Percentiles rank a stretch among this genome's conserved stretches.
Evolutionary conservation across 1,139 yeast species (phyloP).

Genomic region (Diutina siamensis): DNA sequence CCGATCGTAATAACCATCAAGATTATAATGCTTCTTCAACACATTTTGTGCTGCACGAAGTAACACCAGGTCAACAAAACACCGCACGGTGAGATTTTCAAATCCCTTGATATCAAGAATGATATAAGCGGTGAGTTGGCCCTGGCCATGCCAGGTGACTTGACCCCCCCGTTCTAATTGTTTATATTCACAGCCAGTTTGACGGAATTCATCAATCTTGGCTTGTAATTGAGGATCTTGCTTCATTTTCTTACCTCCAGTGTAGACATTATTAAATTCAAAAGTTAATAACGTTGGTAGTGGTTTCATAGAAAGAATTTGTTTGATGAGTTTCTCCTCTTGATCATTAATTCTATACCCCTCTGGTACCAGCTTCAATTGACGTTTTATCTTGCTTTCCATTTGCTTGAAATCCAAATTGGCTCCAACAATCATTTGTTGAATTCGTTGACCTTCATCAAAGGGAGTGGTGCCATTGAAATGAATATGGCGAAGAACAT

Average conservation of each 20-base stretch:
- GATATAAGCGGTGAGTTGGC: conserved; percentile 83
- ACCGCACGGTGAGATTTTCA: conserved; percentile 49
- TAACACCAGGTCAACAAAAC: conserved; percentile 60
- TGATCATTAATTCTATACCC: conserved; percentile 33
- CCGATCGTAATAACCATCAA: background rate
- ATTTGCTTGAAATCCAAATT: conserved; percentile 52
- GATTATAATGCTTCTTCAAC: conserved; percentile 21
- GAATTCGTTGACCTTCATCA: conserved; percentile 48
- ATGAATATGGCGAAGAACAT: conserved; percentile 48
- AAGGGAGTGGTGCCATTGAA: conserved; percentile 47
- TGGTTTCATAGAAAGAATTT: conserved; percentile 43
- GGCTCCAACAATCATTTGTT: conserved; percentile 48
- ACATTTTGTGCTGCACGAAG: conserved; percentile 53
- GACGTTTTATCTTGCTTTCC: conserved; percentile 34
- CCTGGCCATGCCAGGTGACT: conserved; percentile 93
- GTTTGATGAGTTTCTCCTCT: conserved; percentile 32
- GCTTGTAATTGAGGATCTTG: conserved; percentile 27
- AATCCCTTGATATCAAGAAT: conserved; percentile 63
- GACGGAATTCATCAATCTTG: conserved; percentile 28
- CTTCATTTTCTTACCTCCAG: conserved; percentile 79
- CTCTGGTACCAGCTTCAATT: conserved; percentile 23
- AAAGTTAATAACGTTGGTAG: conserved; percentile 60
- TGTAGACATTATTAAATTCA: conserved; percentile 74
- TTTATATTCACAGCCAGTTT: conserved; percentile 35
- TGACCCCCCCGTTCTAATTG: conserved; percentile 94